Evolutionary conservation across 257 asterid species (phyloP), one percentile per base, ranked within the genome.

Genomic region (Parsonsia alboflavescens): DNA sequence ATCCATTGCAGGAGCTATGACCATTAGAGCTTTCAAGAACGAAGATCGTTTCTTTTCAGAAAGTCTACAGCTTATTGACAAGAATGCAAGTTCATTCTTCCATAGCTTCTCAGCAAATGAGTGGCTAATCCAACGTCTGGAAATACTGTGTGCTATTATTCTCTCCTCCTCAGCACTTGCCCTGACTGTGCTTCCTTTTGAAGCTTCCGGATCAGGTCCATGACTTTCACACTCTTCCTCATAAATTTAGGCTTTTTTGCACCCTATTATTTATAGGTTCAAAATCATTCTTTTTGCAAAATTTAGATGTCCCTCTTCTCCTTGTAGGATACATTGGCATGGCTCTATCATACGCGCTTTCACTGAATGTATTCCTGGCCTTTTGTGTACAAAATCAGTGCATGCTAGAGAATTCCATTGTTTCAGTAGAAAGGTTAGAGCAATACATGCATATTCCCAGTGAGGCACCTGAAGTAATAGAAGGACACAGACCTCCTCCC

Each of bases 341-440:
- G 84, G 83, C 85, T 78, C 73, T 84, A 19, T 80, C 87, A 1
- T 84, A 84, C 30, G 83, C 81, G 10, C 85, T 84, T 52, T 80
- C 85, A 10, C 70, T 84, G 41, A 84, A 81, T 8, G 71, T 73
- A 7, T 73, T 56, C 73, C 78, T 84, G 54, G 81, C 68, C 56
- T 6, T 41, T 21, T 64, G 76, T 0, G 78, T 81, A 48, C 81
- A 73, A 66, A 66, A 19, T 22, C 82, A 78, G 6, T 84, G 85
- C 79, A 56, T 70, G 76, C 79, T 84, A 66, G 85, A 78, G 62
- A 84, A 79, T 28, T 76, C 73, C 44, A 81, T 81, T 24, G 73
- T 81, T 58, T 81, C 85, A 28, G 77, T 84, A 6, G 87, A 84
- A 73, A 78, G 84, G 75, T 36, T 84, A 10, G 80, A 79, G 69